Conservation (phyloP, 129 eudicot species). For the Erigeron canadensis region DNA sequence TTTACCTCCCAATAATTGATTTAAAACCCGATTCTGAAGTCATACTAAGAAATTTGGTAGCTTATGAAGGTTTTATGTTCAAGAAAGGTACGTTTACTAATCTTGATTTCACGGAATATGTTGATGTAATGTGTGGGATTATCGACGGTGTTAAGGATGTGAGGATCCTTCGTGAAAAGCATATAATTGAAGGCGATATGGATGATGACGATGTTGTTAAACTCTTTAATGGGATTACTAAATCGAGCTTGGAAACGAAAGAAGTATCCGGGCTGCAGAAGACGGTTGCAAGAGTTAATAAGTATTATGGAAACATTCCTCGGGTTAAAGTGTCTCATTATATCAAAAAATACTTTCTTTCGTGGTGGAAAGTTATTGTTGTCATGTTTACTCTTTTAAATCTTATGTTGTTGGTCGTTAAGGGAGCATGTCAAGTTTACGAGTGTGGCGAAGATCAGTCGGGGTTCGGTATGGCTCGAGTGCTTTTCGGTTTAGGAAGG, state of each 20-base stretch:
- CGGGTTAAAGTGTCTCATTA: constrained; percentile 35
- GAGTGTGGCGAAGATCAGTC: constrained; percentile 21
- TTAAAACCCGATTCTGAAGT: constrained; percentile 29
- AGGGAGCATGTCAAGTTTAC: constrained; percentile 31
- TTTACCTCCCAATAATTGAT: constrained; percentile 40
- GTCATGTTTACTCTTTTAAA: constrained; percentile 32
- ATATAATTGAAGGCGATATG: constrained; percentile 38
- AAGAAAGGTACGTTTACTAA: constrained; percentile 19
- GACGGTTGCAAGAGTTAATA: constrained; percentile 31
- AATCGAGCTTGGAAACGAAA: constrained; percentile 26
- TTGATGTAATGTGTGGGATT: constrained; percentile 45
- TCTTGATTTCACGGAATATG: constrained; percentile 35
- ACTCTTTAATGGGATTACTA: constrained; percentile 36
- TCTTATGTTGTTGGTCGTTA: constrained; percentile 24
- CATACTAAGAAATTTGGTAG: constrained; percentile 37
- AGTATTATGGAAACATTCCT: constrained; percentile 34
- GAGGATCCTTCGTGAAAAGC: constrained; percentile 30
- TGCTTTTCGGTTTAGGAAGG: constrained; percentile 7
- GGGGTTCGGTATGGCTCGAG: constrained; percentile 17
- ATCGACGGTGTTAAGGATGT: constrained; percentile 37
- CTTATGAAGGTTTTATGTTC: constrained; percentile 37
- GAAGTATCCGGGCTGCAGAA: constrained; percentile 31
- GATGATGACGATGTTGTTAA: constrained; percentile 30
- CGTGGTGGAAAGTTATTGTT: constrained; percentile 37
- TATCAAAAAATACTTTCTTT: constrained; percentile 33